These are phyloP conservation scores for Penicillium paneum DNA, from an alignment of 2,329 filamentous ascomycete species.

Conservation along the genomic window DNA sequence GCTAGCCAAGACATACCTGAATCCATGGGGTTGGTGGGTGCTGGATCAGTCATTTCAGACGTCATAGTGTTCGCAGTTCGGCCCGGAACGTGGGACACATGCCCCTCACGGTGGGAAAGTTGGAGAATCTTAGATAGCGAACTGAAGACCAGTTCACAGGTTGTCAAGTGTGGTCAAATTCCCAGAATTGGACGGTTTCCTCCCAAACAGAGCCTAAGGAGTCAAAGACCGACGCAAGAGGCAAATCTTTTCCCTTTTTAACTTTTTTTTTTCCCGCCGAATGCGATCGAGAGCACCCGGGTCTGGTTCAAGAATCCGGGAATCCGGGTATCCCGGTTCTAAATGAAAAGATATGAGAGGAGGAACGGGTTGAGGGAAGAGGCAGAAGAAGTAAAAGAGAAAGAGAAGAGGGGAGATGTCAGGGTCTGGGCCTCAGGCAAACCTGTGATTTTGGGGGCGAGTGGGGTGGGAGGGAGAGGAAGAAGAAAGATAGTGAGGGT, in stretches of 20 bases:
- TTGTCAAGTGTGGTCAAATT: not conserved
- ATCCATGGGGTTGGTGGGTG: constrained; percentile 25
- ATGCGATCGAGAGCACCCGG: constrained; percentile 13
- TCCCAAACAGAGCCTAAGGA: not conserved
- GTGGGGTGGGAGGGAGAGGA: not conserved
- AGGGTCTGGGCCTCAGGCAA: constrained; percentile 20
- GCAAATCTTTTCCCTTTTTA: constrained; percentile 30
- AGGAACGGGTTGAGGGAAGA: not conserved
- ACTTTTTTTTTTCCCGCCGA: constrained; percentile 21
- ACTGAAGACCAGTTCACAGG: not conserved
- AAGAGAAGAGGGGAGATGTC: constrained; percentile 13
- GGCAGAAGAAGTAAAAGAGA: constrained; percentile 4
- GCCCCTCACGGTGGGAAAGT: constrained; percentile 27
- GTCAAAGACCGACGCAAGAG: constrained; percentile 26
- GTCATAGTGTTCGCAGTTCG: constrained; percentile 32
- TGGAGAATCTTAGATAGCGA: not conserved
- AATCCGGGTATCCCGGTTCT: not conserved
- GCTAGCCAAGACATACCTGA: constrained; percentile 30
- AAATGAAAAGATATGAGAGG: not conserved
- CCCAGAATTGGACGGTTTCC: not conserved
- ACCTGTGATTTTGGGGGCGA: constrained; percentile 11
- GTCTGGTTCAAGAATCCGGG: constrained; percentile 5
- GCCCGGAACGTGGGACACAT: constrained; percentile 32
- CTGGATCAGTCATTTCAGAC: constrained; percentile 34
- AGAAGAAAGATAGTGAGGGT: not conserved